phyloP scores from a whole-genome alignment of 1,284 basidiomycete species.

The Cyathus pygmaeus region DNA sequence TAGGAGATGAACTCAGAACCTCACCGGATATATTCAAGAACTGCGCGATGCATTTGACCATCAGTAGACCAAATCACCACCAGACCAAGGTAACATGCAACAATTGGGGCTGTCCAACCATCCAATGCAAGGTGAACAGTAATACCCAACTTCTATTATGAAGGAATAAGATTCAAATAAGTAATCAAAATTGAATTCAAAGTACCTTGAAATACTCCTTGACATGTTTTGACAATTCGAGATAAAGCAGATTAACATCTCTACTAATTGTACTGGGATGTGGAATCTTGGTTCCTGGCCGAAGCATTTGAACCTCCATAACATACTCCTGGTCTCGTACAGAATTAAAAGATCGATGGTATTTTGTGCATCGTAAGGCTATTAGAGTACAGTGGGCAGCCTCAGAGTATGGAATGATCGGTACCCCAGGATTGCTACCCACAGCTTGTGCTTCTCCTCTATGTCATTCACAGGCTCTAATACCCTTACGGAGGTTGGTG shows the following conservation, averaged over 20 bases:
- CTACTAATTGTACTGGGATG: constrained; percentile 31
- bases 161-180: background rate
- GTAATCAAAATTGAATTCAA: background rate
- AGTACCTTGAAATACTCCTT: constrained; percentile 34
- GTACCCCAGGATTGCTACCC: background rate
- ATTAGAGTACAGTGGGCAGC: constrained; percentile 17
- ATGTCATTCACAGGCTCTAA: constrained; percentile 3
- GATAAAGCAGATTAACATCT: constrained; percentile 35
- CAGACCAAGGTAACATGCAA: background rate
- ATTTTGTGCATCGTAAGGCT: constrained; percentile 19
- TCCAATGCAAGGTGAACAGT: background rate
- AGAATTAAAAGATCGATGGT: constrained; percentile 6
- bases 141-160: background rate
- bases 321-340: constrained; percentile 10
- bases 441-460: background rate
- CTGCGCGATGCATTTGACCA: background rate
- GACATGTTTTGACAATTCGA: constrained; percentile 16
- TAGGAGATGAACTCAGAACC: background rate
- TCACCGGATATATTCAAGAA: background rate
- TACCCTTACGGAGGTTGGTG: constrained; percentile 10
- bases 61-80: background rate
- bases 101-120: constrained; percentile 2
- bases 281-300: constrained; percentile 8
- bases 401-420: constrained; percentile 6
- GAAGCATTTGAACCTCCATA: constrained; percentile 7